Evolutionary conservation across 257 asterid genomes (phyloP).

Genomic region (Penstemon eatonii): DNA sequence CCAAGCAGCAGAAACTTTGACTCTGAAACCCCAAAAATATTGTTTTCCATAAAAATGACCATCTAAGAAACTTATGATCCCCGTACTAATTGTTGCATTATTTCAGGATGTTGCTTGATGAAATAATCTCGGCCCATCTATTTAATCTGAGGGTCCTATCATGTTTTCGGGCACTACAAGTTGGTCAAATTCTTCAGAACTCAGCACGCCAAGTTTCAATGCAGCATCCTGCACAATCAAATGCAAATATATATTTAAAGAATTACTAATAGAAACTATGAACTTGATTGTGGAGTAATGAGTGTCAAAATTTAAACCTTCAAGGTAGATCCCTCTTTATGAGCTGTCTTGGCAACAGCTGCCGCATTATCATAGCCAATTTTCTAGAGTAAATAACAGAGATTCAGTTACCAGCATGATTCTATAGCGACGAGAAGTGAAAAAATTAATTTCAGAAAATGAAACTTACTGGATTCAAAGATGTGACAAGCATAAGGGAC

Average conservation of each 20-base stretch:
- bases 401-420: constrained; percentile 10
- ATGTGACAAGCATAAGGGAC: constrained; percentile 99
- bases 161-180: constrained; percentile 93
- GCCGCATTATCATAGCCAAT: constrained; percentile 98
- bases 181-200: constrained; percentile 68
- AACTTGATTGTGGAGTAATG: neutral
- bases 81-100: neutral
- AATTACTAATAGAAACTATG: neutral
- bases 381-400: constrained; percentile 55
- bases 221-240: constrained; percentile 74
- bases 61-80: constrained; percentile 9
- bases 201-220: constrained; percentile 73
- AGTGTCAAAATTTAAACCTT: constrained; percentile 52
- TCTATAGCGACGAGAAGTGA: neutral
- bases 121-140: constrained; percentile 8
- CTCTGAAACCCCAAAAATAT: constrained; percentile 25
- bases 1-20: neutral
- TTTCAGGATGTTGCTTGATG: constrained; percentile 2
- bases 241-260: constrained; percentile 17
- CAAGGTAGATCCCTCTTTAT: constrained; percentile 88
- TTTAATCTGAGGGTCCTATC: constrained; percentile 81
- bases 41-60: constrained; percentile 19
- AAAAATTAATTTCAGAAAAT: neutral
- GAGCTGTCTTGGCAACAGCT: constrained; percentile 95
- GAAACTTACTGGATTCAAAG: constrained; percentile 85